Conservation (phyloP, 495 filamentous ascomycete species). For the Penicillium turbatum region DNA sequence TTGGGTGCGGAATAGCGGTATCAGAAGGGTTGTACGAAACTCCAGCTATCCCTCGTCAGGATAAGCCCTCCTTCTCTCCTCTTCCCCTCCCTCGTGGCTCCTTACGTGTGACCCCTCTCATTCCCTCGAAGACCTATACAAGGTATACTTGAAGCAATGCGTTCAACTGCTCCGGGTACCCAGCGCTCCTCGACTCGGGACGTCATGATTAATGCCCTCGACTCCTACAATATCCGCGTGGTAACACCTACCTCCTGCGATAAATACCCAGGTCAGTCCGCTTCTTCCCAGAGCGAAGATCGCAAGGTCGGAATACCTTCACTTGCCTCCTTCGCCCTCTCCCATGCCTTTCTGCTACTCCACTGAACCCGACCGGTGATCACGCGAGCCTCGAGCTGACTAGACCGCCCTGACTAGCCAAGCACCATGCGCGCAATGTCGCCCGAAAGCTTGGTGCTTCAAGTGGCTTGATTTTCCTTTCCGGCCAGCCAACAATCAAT, state of each 20-base stretch:
- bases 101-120: conserved; percentile 22
- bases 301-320: conserved; percentile 8
- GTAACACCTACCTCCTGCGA: conserved; percentile 31
- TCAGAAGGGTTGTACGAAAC: neutral
- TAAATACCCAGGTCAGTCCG: conserved; percentile 42
- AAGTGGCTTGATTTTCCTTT: conserved; percentile 75
- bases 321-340: conserved; percentile 4
- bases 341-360: neutral
- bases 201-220: conserved; percentile 26
- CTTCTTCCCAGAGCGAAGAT: neutral
- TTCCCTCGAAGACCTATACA: neutral
- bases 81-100: conserved; percentile 17
- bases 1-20: conserved; percentile 7
- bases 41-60: conserved; percentile 17
- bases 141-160: conserved; percentile 10
- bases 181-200: conserved; percentile 11
- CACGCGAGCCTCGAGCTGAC: conserved; percentile 13
- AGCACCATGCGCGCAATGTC: conserved; percentile 73
- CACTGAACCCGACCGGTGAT: conserved; percentile 8
- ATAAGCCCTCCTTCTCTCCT: conserved; percentile 20
- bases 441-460: conserved; percentile 58
- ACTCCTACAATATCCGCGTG: conserved; percentile 33
- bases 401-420: conserved; percentile 49
- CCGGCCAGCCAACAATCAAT: conserved; percentile 67
- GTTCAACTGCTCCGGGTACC: conserved; percentile 6